Evolutionary conservation across 2,329 filamentous ascomycete genomes (phyloP).

Genomic region (Diplodia intermedia): DNA sequence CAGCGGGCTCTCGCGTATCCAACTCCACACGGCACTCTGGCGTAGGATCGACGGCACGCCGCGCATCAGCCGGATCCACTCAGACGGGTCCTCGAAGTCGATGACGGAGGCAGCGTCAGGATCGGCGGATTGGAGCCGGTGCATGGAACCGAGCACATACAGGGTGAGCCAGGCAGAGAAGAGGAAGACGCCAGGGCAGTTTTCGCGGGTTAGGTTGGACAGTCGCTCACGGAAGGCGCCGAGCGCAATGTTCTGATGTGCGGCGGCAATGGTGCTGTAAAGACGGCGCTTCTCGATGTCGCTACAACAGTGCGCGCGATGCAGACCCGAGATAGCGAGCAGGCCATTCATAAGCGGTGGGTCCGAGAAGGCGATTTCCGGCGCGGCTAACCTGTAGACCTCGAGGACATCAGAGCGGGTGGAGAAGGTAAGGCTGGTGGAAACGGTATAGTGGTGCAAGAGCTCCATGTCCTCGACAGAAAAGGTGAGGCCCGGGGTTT

Average conservation of each 20-base stretch:
- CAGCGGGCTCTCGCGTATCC: conserved; percentile 27
- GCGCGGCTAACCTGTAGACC: conserved; percentile 39
- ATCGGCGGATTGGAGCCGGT: conserved; percentile 25
- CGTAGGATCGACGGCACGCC: conserved; percentile 27
- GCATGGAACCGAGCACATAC: conserved; percentile 22
- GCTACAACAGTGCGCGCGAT: conserved; percentile 45
- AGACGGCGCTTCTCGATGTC: conserved; percentile 11
- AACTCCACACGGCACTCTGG: conserved; percentile 23
- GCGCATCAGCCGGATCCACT: conserved; percentile 29
- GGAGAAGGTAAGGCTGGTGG: conserved; percentile 40
- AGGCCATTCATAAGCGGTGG: conserved; percentile 55
- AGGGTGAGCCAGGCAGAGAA: conserved; percentile 26
- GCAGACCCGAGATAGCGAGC: conserved; percentile 54
- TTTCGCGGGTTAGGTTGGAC: conserved; percentile 30
- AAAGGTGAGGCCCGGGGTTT: conserved; percentile 26
- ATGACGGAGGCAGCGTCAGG: conserved; percentile 17
- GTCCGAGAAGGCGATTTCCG: conserved; percentile 49
- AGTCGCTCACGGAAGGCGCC: conserved; percentile 26
- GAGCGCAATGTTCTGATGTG: conserved; percentile 24
- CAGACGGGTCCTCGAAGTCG: conserved; percentile 23
- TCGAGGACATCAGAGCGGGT: conserved; percentile 36
- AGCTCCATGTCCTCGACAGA: conserved; percentile 42
- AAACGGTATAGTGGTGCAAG: conserved; percentile 44
- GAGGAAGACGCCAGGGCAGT: conserved; percentile 28
- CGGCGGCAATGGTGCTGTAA: conserved; percentile 8